These are phyloP conservation scores for Kitagawia praeruptora DNA, from an alignment of 129 eudicot species.

Conservation along the genomic window DNA sequence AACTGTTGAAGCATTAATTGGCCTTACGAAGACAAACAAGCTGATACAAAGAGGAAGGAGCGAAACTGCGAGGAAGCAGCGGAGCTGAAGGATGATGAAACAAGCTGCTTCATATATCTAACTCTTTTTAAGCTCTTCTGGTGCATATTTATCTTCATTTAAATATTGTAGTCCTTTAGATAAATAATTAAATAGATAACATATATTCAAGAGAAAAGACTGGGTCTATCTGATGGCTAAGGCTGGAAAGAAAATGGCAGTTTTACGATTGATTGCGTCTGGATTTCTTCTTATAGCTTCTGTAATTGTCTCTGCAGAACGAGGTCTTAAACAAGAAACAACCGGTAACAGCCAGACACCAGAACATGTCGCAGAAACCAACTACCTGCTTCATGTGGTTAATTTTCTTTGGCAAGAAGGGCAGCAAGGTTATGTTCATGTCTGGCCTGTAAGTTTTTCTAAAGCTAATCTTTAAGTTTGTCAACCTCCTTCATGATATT, in stretches of 20 bases:
- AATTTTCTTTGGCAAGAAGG: conserved; percentile 18
- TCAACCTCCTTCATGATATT: background rate
- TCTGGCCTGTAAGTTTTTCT: conserved; percentile 21
- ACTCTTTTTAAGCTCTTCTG: background rate
- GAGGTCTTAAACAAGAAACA: background rate
- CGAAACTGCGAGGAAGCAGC: conserved; percentile 9
- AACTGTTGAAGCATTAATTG: conserved; percentile 3
- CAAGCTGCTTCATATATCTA: background rate
- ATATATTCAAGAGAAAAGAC: background rate
- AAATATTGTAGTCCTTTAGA: background rate
- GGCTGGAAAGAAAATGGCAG: background rate
- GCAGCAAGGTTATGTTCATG: conserved; percentile 10
- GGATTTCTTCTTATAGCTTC: background rate
- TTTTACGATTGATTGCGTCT: background rate
- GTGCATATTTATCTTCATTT: background rate
- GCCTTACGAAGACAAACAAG: conserved; percentile 10
- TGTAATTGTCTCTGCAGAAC: conserved; percentile 18
- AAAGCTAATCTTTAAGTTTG: background rate
- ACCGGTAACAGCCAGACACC: conserved; percentile 3
- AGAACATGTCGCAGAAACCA: conserved; percentile 9
- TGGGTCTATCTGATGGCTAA: conserved; percentile 6
- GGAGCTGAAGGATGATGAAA: background rate
- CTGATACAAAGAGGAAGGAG: background rate
- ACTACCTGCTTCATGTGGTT: background rate
- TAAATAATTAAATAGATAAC: background rate